Conservation (phyloP, 805 yeast genomes). For the Cyberlindnera bimundalis region DNA sequence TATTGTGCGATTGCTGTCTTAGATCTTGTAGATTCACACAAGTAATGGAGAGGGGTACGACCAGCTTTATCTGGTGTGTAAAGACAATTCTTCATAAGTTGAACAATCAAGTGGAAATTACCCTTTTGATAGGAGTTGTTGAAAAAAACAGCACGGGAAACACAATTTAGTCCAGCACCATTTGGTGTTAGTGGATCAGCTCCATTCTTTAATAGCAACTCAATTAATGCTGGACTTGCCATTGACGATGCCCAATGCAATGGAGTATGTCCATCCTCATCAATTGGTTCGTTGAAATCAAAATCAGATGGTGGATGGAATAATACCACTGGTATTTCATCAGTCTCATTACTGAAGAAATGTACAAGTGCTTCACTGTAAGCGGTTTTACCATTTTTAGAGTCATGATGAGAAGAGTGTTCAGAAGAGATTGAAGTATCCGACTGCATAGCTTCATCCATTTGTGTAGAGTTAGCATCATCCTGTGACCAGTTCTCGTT, state of each 20-base stretch:
- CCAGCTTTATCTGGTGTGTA: conserved; percentile 71
- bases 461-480: conserved; percentile 28
- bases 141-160: conserved; percentile 66
- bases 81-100: conserved; percentile 60
- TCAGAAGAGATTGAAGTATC: conserved; percentile 41
- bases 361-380: conserved; percentile 42
- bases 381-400: conserved; percentile 30
- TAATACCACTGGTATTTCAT: conserved; percentile 33
- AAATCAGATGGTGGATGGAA: conserved; percentile 60
- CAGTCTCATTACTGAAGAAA: conserved; percentile 43
- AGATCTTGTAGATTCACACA: conserved; percentile 49
- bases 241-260: conserved; percentile 85
- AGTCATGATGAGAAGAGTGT: conserved; percentile 23
- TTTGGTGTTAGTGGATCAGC: conserved; percentile 57
- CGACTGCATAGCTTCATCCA: conserved; percentile 34
- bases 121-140: conserved; percentile 66
- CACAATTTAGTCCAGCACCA: conserved; percentile 61
- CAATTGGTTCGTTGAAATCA: conserved; percentile 64
- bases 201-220: conserved; percentile 52
- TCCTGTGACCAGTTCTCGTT: conserved; percentile 32
- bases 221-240: conserved; percentile 62
- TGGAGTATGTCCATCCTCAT: conserved; percentile 77
- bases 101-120: conserved; percentile 55
- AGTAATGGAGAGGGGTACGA: conserved; percentile 69
- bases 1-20: conserved; percentile 49